Percentiles rank a stretch among this genome's conserved stretches.
Conservation (phyloP, 2,329 filamentous ascomycete genomes). For the Ophiostoma sp. region DNA sequence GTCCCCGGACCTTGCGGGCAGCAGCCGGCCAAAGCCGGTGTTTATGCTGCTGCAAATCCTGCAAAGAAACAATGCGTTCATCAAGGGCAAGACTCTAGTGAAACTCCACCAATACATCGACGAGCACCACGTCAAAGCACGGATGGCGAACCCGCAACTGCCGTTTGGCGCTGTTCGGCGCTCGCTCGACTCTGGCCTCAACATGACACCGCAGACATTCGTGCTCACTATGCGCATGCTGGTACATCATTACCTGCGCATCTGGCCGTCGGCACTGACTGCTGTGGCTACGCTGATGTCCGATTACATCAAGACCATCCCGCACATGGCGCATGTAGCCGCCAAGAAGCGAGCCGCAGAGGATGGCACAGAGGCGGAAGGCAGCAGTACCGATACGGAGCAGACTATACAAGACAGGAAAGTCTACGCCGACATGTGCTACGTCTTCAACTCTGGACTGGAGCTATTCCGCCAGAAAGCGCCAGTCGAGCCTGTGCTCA, state of each 20-base stretch:
- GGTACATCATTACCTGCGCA: conserved; percentile 29
- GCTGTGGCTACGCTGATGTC: conserved; percentile 30
- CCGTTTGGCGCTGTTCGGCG: conserved; percentile 25
- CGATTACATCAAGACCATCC: conserved; percentile 29
- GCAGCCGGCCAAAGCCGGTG: conserved; percentile 34
- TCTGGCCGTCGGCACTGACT: conserved; percentile 32
- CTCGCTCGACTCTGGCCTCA: conserved; percentile 26
- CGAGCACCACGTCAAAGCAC: conserved; percentile 22
- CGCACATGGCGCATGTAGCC: conserved; percentile 19
- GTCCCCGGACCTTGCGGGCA: conserved; percentile 27
- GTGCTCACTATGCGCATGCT: conserved; percentile 29
- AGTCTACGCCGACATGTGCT: conserved; percentile 32
- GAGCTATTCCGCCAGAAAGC: conserved; percentile 36
- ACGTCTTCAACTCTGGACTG: conserved; percentile 40
- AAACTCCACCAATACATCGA: conserved; percentile 34
- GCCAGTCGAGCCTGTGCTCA: conserved; percentile 30
- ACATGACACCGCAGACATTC: conserved; percentile 29
- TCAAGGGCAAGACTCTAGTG: conserved; percentile 31
- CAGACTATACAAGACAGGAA: background rate
- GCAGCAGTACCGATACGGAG: background rate
- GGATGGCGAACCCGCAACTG: conserved; percentile 9
- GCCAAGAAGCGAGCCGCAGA: conserved; percentile 15
- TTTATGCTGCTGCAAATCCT: conserved; percentile 39
- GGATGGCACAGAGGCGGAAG: background rate
- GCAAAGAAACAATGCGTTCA: conserved; percentile 34